Base-by-base conservation (phyloP, 2,329 filamentous ascomycete species). In the Trichoderma breve region DNA sequence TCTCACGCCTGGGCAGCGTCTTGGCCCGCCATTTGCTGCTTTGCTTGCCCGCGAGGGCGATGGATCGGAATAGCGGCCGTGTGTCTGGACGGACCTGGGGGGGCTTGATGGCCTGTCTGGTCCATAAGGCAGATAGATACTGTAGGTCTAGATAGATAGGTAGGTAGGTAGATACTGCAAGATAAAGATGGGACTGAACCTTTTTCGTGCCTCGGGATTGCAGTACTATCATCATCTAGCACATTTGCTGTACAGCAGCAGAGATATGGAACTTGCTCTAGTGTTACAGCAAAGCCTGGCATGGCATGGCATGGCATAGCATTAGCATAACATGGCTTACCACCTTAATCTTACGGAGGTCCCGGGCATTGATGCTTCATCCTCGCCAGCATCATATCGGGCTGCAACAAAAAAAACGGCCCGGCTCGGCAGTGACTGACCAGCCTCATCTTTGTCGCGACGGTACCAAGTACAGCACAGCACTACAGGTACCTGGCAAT, bases 351-450 rank as follows among this genome's bases (percentile, higher is more conserved):
- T 34, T 32, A 60, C 57, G 57, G 57, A 60, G 57, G 18, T 21
- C 57, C 57, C 57, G 57, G 57, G 57, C 57, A 60, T 60, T 60
- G 57, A 34, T 60, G 57, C 57, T 60, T 60, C 57, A 34, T 34
- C 28, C 55, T 32, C 18, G 26, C 18, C 26, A 61, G 28, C 30
- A 58, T 32, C 32, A 60, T 60, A 60, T 60, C 57, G 28, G 67
- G 67, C 67, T 70, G 67, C 67, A 58, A 70, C 57, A 28, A n/a
- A 69, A 18, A 18, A 43, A 70, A 70, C 67, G 67, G 67, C 67
- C 67, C 67, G 67, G 67, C 43, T 70, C 18, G 47, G 67, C 55
- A 70, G 43, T 32, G 66, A 58, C 66, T 55, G n/a, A 21, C 43
- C 43, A 51, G 47, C 47, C n/a, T 53, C n/a, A 24, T 53, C 47